Conservation (phyloP, 495 filamentous ascomycete species). For the Penicillium samsonianum region DNA sequence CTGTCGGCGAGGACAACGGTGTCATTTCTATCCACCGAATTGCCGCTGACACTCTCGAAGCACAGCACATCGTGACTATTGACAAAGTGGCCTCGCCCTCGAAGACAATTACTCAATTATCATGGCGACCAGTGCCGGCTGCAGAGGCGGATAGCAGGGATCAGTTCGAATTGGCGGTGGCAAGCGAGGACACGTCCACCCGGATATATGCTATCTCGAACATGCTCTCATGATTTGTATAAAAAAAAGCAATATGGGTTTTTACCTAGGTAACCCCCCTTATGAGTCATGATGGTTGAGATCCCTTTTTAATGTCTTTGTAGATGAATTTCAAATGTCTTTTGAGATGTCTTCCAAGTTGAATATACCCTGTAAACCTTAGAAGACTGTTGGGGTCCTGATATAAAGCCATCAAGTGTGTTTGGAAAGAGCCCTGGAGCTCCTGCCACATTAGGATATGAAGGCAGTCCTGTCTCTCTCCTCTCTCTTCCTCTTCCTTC, state of each 20-base stretch:
- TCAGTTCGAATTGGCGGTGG: constrained; percentile 65
- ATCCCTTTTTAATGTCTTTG: background rate
- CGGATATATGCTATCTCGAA: constrained; percentile 64
- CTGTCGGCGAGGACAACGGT: constrained; percentile 62
- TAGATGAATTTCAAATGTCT: no score
- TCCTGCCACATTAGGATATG: no score
- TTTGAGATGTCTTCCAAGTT: no score
- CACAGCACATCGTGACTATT: constrained; percentile 43
- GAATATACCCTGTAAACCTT: no score
- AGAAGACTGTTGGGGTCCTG: no score
- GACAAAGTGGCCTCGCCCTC: constrained; percentile 58
- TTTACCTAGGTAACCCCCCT: constrained; percentile 6
- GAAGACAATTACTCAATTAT: constrained; percentile 70
- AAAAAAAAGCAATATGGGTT: constrained; percentile 15
- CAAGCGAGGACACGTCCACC: constrained; percentile 80
- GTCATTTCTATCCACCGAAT: constrained; percentile 43
- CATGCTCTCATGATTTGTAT: constrained; percentile 30
- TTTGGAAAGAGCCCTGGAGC: no score
- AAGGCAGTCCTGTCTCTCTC: no score
- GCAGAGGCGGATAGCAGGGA: constrained; percentile 19
- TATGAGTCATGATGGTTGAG: constrained; percentile 35
- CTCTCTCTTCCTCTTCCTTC: no score
- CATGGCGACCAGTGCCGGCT: constrained; percentile 64
- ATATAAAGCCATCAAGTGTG: no score
- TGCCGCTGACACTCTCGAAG: constrained; percentile 43